phyloP scores from a whole-genome alignment of 1,284 basidiomycete species.

The Hemileia vastatrix region DNA sequence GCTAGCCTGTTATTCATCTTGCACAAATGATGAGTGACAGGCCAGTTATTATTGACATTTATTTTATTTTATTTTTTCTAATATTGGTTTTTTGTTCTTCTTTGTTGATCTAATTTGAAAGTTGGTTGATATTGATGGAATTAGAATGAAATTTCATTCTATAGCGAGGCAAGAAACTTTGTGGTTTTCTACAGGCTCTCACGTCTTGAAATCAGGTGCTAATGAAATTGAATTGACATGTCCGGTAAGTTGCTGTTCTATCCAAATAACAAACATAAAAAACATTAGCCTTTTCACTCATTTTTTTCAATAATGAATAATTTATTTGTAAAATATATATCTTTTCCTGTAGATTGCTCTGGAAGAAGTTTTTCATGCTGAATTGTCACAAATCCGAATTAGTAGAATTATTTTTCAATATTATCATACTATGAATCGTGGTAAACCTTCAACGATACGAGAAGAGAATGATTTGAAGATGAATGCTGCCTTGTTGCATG shows the following conservation, averaged over 20 bases:
- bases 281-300: not conserved
- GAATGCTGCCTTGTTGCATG: too few relatives aligned
- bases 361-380: conserved; percentile 49
- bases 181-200: conserved; percentile 16
- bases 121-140: conserved; percentile 14
- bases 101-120: too few relatives aligned
- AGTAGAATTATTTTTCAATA: conserved; percentile 42
- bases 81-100: too few relatives aligned
- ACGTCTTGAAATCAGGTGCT: conserved; percentile 7
- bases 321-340: not conserved
- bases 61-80: too few relatives aligned
- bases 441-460: conserved; percentile 1
- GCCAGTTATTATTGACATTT: too few relatives aligned
- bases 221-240: conserved; percentile 16
- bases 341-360: conserved; percentile 52
- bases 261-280: not conserved
- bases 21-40: too few relatives aligned
- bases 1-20: too few relatives aligned
- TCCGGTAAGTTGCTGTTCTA: conserved; percentile 14
- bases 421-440: conserved; percentile 45
- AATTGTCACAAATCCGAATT: conserved; percentile 39
- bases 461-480: too few relatives aligned
- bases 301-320: not conserved
- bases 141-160: conserved; percentile 23
- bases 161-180: conserved; percentile 9